phyloP scores from a whole-genome alignment of 352 stramenopile genomes.

The Globisporangium nodosum region DNA sequence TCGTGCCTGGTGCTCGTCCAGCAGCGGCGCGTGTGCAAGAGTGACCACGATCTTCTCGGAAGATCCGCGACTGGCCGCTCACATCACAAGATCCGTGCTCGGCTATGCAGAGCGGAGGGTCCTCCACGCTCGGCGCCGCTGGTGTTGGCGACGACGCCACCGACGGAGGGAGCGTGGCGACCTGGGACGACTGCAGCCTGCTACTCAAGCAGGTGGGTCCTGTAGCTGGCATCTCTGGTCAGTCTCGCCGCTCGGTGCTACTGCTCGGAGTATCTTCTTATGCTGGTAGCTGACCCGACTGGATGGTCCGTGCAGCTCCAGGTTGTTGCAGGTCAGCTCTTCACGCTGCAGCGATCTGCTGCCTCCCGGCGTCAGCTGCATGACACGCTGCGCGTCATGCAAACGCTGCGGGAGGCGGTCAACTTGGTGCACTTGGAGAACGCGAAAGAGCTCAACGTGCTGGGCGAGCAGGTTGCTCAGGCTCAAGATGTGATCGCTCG shows the following conservation, averaged over 20 bases:
- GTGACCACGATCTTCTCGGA: no score
- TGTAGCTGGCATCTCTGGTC: neutral
- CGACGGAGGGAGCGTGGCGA: neutral
- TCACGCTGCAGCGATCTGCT: neutral
- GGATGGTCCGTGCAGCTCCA: neutral
- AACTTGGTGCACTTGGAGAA: neutral
- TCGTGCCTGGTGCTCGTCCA: no score
- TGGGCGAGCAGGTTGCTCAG: neutral
- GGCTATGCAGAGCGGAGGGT: neutral
- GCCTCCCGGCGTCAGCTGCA: neutral
- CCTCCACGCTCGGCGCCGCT: neutral
- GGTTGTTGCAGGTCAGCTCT: slow-evolving; percentile 1
- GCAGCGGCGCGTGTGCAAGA: no score
- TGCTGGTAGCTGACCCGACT: neutral
- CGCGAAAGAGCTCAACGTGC: neutral
- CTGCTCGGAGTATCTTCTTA: neutral
- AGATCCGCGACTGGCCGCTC: neutral
- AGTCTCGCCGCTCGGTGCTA: neutral
- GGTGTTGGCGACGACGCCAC: neutral
- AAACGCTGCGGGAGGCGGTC: neutral
- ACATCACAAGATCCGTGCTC: neutral
- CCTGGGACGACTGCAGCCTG: slow-evolving; percentile 1
- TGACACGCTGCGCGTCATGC: neutral
- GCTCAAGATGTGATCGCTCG: neutral
- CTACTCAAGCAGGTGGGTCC: slow-evolving; percentile 2